Evolutionary conservation across 305 asterid species (phyloP).

Genomic region (Solanum hybrid): DNA sequence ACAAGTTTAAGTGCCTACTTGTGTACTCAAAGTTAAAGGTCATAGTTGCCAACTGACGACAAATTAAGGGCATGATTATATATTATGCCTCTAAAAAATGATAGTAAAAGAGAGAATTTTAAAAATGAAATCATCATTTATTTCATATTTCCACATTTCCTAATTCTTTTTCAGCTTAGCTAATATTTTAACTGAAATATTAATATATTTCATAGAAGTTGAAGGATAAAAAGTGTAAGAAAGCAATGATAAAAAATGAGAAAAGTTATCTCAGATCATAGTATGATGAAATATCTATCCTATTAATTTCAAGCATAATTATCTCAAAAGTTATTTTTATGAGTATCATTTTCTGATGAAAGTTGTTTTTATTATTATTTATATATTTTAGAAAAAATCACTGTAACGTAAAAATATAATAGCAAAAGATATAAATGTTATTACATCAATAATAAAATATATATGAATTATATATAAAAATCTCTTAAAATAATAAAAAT

Average conservation of each 20-base stretch:
- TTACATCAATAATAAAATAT: fast-evolving
- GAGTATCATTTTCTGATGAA: fast-evolving
- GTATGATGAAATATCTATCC: fast-evolving
- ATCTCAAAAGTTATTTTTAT: too few relatives aligned
- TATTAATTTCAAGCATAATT: background rate
- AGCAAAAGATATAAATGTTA: fast-evolving
- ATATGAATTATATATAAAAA: fast-evolving
- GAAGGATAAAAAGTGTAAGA: background rate
- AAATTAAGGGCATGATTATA: too few relatives aligned
- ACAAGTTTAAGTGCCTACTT: too few relatives aligned
- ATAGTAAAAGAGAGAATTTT: too few relatives aligned
- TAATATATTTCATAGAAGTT: background rate
- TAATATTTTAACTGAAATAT: too few relatives aligned
- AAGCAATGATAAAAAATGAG: background rate
- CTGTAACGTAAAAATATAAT: fast-evolving
- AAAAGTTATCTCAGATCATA: fast-evolving
- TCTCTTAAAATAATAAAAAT: fast-evolving
- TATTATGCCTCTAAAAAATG: too few relatives aligned
- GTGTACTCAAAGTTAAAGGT: too few relatives aligned
- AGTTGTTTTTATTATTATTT: background rate
- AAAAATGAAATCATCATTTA: background rate
- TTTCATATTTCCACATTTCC: background rate
- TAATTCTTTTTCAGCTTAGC: background rate
- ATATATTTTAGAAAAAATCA: too few relatives aligned
- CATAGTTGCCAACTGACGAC: too few relatives aligned